These are phyloP conservation scores for Boletus rubescentipes DNA, from an alignment of 768 basidiomycete species.

Conservation along the genomic window DNA sequence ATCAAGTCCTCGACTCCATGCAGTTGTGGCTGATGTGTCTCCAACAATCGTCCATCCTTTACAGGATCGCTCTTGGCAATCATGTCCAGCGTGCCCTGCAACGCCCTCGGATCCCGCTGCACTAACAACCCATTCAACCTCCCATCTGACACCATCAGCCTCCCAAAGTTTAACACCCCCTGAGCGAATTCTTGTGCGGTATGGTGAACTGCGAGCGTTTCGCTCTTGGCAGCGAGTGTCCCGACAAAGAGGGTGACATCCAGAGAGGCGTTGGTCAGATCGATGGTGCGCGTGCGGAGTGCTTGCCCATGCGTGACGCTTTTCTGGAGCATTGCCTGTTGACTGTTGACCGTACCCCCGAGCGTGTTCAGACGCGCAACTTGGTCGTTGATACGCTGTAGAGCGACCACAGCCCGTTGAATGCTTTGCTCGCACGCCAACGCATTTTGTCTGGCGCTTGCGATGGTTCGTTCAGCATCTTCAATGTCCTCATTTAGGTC, in stretches of 20 bases:
- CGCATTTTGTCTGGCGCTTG: slow-evolving; percentile 4
- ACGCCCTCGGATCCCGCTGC: not conserved
- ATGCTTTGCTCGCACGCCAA: slow-evolving; percentile 7
- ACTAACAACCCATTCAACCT: slow-evolving; percentile 1
- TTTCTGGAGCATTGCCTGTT: slow-evolving; percentile 7
- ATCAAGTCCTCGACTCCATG: slow-evolving; percentile 9
- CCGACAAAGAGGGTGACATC: slow-evolving; percentile 17
- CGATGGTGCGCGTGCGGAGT: slow-evolving; percentile 11
- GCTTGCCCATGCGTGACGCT: slow-evolving; percentile 6
- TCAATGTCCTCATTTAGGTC: slow-evolving; percentile 17
- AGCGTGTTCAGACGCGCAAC: slow-evolving; percentile 5
- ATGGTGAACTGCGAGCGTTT: slow-evolving; percentile 8
- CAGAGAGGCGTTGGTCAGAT: slow-evolving; percentile 17
- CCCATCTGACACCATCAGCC: slow-evolving; percentile 6
- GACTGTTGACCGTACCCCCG: not conserved
- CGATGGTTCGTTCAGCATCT: slow-evolving; percentile 3
- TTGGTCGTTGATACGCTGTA: slow-evolving; percentile 1
- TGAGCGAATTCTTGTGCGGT: slow-evolving; percentile 13
- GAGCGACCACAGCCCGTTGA: slow-evolving; percentile 1
- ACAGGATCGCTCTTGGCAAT: slow-evolving; percentile 1
- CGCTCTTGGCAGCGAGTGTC: slow-evolving; percentile 14
- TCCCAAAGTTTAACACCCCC: slow-evolving; percentile 9
- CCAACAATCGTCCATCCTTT: not conserved
- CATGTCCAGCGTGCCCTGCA: slow-evolving; percentile 15
- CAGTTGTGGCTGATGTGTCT: not conserved